phyloP scores from a whole-genome alignment of 345 rosid species.

The Salix arbutifolia region DNA sequence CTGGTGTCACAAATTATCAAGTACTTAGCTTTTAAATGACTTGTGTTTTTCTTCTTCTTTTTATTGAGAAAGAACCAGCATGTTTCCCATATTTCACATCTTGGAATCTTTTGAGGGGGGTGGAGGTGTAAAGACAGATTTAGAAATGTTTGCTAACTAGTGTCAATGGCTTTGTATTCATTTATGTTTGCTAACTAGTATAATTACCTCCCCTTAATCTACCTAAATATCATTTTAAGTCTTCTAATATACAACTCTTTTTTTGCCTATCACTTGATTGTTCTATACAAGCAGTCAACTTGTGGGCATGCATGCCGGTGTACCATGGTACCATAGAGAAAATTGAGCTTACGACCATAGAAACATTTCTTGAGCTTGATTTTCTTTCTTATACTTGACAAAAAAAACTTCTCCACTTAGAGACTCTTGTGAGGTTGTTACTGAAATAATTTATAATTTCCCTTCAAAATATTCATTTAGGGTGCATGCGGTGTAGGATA shows the following conservation, averaged over 20 bases:
- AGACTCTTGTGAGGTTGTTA: not conserved
- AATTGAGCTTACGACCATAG: not conserved
- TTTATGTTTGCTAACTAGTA: not conserved
- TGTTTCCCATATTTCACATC: not conserved
- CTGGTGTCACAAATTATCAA: no score
- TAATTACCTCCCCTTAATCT: not conserved
- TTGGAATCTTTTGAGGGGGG: not conserved
- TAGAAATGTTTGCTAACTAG: not conserved
- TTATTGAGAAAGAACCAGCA: not conserved
- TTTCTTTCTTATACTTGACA: not conserved
- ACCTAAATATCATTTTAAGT: not conserved
- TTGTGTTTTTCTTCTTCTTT: not conserved
- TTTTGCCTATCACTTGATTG: not conserved
- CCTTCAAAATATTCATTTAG: not conserved
- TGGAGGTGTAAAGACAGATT: not conserved
- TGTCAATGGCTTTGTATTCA: not conserved
- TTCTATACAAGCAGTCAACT: not conserved
- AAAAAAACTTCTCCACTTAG: not conserved
- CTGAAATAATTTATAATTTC: not conserved
- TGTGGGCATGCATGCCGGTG: not conserved
- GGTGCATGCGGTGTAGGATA: not conserved
- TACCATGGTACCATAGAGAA: not conserved
- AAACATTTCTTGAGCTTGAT: not conserved
- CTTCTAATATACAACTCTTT: not conserved
- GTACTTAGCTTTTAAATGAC: not conserved